Evolutionary conservation across 2,329 filamentous ascomycete species (phyloP).

Genomic region (Fusarium dlaminii): DNA sequence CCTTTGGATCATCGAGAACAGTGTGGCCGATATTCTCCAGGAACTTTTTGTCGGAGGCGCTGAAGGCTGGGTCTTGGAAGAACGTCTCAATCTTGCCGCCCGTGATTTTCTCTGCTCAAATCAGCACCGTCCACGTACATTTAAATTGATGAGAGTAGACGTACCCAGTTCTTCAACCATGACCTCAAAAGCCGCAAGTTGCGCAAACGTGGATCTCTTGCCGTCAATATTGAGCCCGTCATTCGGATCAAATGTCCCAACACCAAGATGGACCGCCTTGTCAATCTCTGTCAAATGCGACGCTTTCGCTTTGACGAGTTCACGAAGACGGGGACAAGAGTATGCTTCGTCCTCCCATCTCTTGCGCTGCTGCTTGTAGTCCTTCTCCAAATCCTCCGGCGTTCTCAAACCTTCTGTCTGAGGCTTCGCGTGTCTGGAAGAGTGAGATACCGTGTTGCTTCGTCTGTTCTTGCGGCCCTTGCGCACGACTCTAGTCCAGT

Average conservation of each 20-base stretch:
- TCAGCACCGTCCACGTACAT: background rate
- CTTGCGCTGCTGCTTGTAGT: conserved; percentile 42
- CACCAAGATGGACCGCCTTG: conserved; percentile 62
- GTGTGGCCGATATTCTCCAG: conserved; percentile 64
- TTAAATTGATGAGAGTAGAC: conserved; percentile 4
- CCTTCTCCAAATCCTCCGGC: conserved; percentile 40
- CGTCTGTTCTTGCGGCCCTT: conserved; percentile 33
- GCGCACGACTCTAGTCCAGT: conserved; percentile 42
- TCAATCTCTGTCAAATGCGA: conserved; percentile 14
- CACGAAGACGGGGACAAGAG: conserved; percentile 45
- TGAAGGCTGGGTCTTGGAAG: conserved; percentile 66
- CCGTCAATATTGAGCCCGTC: conserved; percentile 55
- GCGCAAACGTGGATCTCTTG: conserved; percentile 58
- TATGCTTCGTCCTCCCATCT: conserved; percentile 43
- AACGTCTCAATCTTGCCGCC: conserved; percentile 52
- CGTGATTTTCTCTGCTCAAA: conserved; percentile 26
- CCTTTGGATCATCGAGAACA: conserved; percentile 61
- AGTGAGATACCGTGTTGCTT: background rate
- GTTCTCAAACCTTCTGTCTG: background rate
- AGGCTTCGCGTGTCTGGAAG: background rate
- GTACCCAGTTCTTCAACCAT: conserved; percentile 58
- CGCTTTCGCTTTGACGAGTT: conserved; percentile 45
- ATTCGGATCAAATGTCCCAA: conserved; percentile 63
- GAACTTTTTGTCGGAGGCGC: conserved; percentile 59
- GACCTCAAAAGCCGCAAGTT: conserved; percentile 62